phyloP scores from a whole-genome alignment of 169 alveolate species.

The Babesia microti region DNA sequence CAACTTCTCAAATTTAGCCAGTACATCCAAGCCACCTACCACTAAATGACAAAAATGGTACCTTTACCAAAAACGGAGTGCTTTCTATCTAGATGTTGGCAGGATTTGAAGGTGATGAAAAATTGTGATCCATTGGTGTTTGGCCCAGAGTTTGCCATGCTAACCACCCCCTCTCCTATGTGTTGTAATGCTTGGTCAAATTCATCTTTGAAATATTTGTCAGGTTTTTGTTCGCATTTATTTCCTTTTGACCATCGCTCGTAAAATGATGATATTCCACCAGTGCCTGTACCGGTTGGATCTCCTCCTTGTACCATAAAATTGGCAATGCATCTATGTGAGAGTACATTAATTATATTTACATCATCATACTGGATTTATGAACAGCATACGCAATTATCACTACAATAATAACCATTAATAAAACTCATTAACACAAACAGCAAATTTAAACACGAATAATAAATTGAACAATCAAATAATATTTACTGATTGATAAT shows the following conservation, averaged over 20 bases:
- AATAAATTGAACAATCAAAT: too few species aligned
- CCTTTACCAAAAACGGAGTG: constrained; percentile 61
- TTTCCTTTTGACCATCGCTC: constrained; percentile 23
- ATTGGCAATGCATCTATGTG: constrained; percentile 80
- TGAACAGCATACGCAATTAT: too few species aligned
- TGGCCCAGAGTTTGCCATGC: constrained; percentile 48
- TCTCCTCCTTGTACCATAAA: constrained; percentile 95
- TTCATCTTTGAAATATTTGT: constrained; percentile 36
- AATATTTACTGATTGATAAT: too few species aligned
- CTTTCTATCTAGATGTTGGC: constrained; percentile 84
- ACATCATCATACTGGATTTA: too few species aligned
- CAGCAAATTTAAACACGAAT: too few species aligned
- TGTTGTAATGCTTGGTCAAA: constrained; percentile 41
- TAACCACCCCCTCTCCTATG: constrained; percentile 37
- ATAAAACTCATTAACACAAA: too few species aligned
- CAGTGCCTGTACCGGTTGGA: constrained; percentile 88
- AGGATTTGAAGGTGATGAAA: constrained; percentile 80
- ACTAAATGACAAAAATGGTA: too few species aligned
- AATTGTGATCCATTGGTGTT: constrained; percentile 84
- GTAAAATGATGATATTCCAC: constrained; percentile 75
- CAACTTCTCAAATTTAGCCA: constrained; percentile 19
- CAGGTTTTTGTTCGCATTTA: constrained; percentile 29
- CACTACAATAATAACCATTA: too few species aligned
- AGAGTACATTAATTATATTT: too few species aligned
- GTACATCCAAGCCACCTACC: constrained; percentile 44